phyloP scores from a whole-genome alignment of 768 basidiomycete genomes.

The Boletus edulis region DNA sequence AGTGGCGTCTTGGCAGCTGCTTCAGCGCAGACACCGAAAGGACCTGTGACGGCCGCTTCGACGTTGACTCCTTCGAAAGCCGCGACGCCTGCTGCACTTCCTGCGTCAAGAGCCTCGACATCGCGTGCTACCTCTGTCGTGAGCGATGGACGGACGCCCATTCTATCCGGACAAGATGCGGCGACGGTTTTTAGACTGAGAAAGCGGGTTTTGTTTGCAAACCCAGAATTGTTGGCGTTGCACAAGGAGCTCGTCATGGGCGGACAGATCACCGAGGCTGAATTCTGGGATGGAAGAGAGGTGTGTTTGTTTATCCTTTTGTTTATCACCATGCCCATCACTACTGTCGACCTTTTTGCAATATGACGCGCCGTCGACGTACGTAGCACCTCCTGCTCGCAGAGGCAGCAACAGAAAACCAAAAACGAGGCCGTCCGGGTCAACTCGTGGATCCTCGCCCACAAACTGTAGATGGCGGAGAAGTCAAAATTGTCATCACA shows the following conservation, averaged over 20 bases:
- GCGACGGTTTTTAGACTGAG: slow-evolving; percentile 69
- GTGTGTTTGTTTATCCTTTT: slow-evolving; percentile 39
- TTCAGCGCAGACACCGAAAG: slow-evolving; percentile 23
- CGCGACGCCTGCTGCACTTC: slow-evolving; percentile 30
- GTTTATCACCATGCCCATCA: neutral
- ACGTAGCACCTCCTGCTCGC: slow-evolving; percentile 70
- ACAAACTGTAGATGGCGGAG: slow-evolving; percentile 78
- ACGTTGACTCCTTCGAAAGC: slow-evolving; percentile 22
- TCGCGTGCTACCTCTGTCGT: slow-evolving; percentile 66
- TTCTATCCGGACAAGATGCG: slow-evolving; percentile 56
- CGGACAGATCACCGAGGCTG: slow-evolving; percentile 83
- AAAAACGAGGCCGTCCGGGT: slow-evolving; percentile 79
- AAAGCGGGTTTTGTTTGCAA: slow-evolving; percentile 75
- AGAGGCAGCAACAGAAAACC: slow-evolving; percentile 69
- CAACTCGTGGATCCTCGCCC: slow-evolving; percentile 88
- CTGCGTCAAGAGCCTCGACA: slow-evolving; percentile 43
- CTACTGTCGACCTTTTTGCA: no score
- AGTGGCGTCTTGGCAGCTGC: slow-evolving; percentile 21
- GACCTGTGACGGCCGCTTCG: slow-evolving; percentile 18
- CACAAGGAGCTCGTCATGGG: slow-evolving; percentile 88
- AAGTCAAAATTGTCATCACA: slow-evolving; percentile 87
- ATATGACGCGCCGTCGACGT: neutral
- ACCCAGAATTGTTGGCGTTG: slow-evolving; percentile 73
- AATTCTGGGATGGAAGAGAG: slow-evolving; percentile 98
- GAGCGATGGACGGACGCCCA: slow-evolving; percentile 51